Evolutionary conservation across 257 asterid genomes (phyloP).

Genomic region (Scutellaria barbata): DNA sequence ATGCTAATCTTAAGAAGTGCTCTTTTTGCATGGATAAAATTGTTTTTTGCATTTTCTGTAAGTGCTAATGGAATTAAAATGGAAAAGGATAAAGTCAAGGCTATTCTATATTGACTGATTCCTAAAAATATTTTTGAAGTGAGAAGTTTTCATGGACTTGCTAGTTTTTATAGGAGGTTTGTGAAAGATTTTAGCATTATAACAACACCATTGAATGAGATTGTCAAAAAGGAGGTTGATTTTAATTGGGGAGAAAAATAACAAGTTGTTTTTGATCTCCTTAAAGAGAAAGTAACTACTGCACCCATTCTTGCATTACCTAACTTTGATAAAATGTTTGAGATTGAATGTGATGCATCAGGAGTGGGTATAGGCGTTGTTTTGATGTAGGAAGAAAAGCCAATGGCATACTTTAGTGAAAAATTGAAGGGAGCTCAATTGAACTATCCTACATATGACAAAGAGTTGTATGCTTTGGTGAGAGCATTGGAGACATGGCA

Average conservation of each 20-base stretch:
- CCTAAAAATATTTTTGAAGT: constrained; percentile 12
- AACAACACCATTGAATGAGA: constrained; percentile 20
- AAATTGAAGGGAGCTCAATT: too few species aligned
- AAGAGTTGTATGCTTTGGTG: constrained; percentile 1
- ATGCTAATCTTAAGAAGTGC: too few species aligned
- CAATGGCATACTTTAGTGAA: too few species aligned
- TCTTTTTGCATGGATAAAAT: too few species aligned
- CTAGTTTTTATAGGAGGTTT: too few species aligned
- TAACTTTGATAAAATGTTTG: neutral
- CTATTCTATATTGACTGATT: neutral
- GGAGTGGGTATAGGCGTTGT: too few species aligned
- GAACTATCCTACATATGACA: neutral
- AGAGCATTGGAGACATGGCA: neutral
- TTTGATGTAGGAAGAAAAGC: too few species aligned
- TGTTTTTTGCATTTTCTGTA: too few species aligned
- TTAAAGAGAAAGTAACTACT: neutral
- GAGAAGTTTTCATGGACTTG: neutral
- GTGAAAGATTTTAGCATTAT: constrained; percentile 2
- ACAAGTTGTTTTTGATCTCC: neutral
- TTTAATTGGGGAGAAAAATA: constrained; percentile 10
- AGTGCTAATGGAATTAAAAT: neutral
- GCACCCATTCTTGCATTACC: constrained; percentile 21
- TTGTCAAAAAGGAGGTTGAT: constrained; percentile 1
- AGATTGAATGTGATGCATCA: neutral
- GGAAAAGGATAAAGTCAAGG: neutral